Conservation (phyloP, 2,329 filamentous ascomycete species). For the Raffaelea arxii region DNA sequence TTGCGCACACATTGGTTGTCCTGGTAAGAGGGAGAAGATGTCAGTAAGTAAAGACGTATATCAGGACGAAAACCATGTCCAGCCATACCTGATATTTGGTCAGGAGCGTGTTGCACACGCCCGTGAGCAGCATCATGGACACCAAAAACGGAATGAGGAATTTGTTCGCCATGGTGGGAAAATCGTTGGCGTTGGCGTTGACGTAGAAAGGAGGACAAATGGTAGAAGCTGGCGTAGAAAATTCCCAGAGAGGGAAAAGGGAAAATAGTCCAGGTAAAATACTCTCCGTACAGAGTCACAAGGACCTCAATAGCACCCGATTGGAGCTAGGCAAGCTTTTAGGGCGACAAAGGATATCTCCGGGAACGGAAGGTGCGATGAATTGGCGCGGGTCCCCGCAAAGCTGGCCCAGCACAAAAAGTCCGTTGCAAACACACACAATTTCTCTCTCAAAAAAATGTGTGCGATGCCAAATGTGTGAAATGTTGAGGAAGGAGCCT, state of each 20-base stretch:
- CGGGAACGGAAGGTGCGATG: too few relatives aligned
- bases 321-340: too few relatives aligned
- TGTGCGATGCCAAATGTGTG: too few relatives aligned
- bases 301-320: too few relatives aligned
- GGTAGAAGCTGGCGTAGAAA: neutral
- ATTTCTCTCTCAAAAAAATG: too few relatives aligned
- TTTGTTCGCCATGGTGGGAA: slow-evolving; percentile 60
- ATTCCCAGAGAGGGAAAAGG: neutral
- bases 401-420: too few relatives aligned
- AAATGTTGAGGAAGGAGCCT: too few relatives aligned
- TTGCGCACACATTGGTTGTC: slow-evolving; percentile 96
- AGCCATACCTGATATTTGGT: slow-evolving; percentile 80
- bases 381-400: too few relatives aligned
- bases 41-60: neutral
- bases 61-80: neutral
- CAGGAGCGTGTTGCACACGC: slow-evolving; percentile 91
- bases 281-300: too few relatives aligned
- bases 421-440: too few relatives aligned
- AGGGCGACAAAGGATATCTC: too few relatives aligned
- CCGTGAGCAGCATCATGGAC: slow-evolving; percentile 92
- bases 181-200: too few relatives aligned
- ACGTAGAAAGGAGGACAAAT: neutral
- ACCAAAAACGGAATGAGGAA: slow-evolving; percentile 75
- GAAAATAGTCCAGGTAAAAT: neutral
- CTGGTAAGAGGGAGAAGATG: slow-evolving; percentile 29